Evolutionary conservation across 306 rosid species (phyloP).

Genomic region (Quercus robur): DNA sequence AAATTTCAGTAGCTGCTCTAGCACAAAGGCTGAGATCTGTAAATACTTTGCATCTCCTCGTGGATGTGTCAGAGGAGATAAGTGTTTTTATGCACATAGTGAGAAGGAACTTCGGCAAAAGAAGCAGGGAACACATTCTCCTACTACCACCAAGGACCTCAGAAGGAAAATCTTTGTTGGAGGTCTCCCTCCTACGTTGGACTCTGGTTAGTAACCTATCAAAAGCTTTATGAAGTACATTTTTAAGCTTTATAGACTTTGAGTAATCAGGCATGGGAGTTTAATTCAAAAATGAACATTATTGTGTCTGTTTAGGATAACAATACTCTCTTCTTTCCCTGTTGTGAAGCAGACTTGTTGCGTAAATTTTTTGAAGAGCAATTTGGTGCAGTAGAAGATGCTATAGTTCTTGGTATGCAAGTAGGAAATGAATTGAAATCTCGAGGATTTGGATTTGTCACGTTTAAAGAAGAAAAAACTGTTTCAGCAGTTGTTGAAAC

Average conservation of each 20-base stretch:
- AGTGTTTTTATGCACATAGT: constrained; percentile 33
- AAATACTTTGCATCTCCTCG: constrained; percentile 32
- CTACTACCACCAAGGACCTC: neutral
- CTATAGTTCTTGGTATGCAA: constrained; percentile 28
- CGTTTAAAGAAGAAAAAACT: constrained; percentile 35
- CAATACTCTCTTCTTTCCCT: neutral
- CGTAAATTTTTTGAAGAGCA: constrained; percentile 30
- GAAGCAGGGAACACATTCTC: constrained; percentile 19
- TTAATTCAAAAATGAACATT: neutral
- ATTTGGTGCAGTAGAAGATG: constrained; percentile 38
- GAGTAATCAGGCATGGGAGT: neutral
- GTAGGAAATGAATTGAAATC: constrained; percentile 22
- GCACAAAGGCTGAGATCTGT: constrained; percentile 23
- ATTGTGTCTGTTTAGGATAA: neutral
- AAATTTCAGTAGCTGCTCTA: constrained; percentile 16
- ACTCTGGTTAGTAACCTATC: constrained; percentile 29
- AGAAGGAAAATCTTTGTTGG: constrained; percentile 33
- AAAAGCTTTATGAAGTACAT: constrained; percentile 4
- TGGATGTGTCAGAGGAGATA: constrained; percentile 36
- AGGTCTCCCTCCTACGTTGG: constrained; percentile 32
- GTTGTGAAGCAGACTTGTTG: constrained; percentile 20
- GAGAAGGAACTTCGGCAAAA: constrained; percentile 7
- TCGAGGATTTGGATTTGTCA: constrained; percentile 42
- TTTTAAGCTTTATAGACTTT: neutral
- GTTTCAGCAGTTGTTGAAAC: constrained; percentile 27